Conservation (phyloP, 352 stramenopile species). For the Pythium myriotylum region DNA sequence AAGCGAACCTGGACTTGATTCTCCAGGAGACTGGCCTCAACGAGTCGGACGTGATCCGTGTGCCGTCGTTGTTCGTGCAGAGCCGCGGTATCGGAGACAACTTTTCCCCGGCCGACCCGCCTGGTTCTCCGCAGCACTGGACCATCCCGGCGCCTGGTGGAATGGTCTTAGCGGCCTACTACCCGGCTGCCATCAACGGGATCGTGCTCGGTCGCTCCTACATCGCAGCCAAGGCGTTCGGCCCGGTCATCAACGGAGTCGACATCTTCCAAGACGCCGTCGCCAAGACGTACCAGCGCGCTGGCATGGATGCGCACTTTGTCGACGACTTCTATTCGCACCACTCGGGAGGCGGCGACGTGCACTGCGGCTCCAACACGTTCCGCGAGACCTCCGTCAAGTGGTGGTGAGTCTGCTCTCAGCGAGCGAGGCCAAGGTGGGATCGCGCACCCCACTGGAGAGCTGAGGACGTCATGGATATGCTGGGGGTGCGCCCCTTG, state of each 20-base stretch:
- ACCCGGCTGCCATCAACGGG: conserved; percentile 18
- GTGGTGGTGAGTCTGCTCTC: conserved; percentile 17
- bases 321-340: conserved; percentile 22
- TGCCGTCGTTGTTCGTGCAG: conserved; percentile 3
- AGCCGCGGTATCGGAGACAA: background rate
- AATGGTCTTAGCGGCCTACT: conserved; percentile 1
- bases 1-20: conserved; percentile 11
- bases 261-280: conserved; percentile 18
- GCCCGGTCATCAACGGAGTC: conserved; percentile 11
- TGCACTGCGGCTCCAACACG: conserved; percentile 17
- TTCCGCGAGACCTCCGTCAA: conserved; percentile 10
- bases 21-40: conserved; percentile 12
- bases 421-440: too few species aligned
- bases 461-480: too few species aligned
- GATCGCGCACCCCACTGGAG: too few species aligned
- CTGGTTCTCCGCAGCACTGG: conserved; percentile 14
- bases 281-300: conserved; percentile 10
- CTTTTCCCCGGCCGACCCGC: conserved; percentile 5
- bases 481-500: too few species aligned
- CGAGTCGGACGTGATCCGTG: conserved; percentile 12
- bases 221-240: conserved; percentile 9
- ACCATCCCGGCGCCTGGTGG: background rate
- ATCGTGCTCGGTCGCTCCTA: conserved; percentile 16
- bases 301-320: conserved; percentile 20
- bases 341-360: conserved; percentile 4